Evolutionary conservation across 768 basidiomycete species (phyloP).

Genomic region (Lactifluus rugatus): DNA sequence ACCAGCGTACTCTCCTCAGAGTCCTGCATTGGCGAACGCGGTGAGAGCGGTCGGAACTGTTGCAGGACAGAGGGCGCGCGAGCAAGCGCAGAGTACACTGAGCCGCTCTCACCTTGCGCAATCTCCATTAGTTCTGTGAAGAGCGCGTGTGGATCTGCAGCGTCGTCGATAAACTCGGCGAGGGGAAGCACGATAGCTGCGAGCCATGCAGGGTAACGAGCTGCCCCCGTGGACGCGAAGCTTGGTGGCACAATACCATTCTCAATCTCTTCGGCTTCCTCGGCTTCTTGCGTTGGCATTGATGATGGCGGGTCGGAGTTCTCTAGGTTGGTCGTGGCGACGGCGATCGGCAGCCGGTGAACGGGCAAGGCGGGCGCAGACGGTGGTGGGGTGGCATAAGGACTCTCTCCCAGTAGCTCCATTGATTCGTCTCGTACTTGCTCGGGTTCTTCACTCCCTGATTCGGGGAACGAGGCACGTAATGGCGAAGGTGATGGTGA

Average conservation of each 20-base stretch:
- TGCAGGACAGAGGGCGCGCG: neutral
- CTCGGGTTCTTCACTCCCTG: neutral
- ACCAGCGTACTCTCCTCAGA: constrained; percentile 30
- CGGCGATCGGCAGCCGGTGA: neutral
- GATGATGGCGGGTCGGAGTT: neutral
- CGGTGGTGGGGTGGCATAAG: neutral
- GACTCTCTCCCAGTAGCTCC: neutral
- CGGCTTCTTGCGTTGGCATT: neutral
- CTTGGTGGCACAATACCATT: neutral
- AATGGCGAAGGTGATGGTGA: constrained; percentile 12
- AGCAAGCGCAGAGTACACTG: constrained; percentile 41
- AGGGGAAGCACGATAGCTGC: constrained; percentile 49
- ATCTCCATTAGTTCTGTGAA: constrained; percentile 68
- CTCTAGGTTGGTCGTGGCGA: neutral
- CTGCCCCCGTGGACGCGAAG: neutral
- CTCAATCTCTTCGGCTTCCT: neutral
- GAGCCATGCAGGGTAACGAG: constrained; percentile 52
- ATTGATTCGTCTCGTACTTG: neutral
- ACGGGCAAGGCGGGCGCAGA: neutral
- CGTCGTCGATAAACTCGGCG: constrained; percentile 53
- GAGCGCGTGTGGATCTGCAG: constrained; percentile 49
- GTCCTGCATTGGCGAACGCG: neutral
- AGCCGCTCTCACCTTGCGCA: constrained; percentile 76
- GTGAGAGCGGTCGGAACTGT: constrained; percentile 13
- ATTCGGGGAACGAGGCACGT: constrained; percentile 8